These are phyloP conservation scores for Parathielavia hyrcaniae DNA, from an alignment of 495 filamentous ascomycete genomes.

Conservation along the genomic window DNA sequence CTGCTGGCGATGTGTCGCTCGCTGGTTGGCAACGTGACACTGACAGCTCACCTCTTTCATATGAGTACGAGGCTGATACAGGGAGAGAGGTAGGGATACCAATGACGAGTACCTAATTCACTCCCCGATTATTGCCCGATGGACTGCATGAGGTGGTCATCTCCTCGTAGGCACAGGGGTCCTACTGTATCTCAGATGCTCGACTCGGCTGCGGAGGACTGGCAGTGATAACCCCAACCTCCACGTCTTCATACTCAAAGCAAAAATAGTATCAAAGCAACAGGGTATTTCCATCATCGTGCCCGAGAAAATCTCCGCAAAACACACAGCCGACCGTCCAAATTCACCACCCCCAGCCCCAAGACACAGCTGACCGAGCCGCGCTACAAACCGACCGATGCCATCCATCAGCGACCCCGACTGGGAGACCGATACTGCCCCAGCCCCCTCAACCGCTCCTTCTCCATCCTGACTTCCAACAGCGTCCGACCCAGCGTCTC, in stretches of 20 bases:
- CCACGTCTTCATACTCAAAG: too few species aligned
- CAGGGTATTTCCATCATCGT: neutral
- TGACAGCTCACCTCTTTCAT: too few species aligned
- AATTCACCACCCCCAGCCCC: neutral
- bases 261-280: neutral
- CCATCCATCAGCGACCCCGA: neutral
- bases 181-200: too few species aligned
- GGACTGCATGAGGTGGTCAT: too few species aligned
- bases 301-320: neutral
- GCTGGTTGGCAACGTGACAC: neutral
- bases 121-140: neutral
- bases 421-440: neutral
- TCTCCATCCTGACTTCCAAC: slow-evolving; percentile 7
- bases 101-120: too few species aligned
- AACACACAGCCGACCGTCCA: neutral
- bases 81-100: too few species aligned
- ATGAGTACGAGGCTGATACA: neutral
- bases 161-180: too few species aligned
- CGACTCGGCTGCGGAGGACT: too few species aligned
- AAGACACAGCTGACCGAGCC: neutral
- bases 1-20: neutral
- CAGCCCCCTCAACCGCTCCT: neutral
- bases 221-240: too few species aligned
- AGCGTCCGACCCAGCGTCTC: slow-evolving; percentile 6
- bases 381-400: neutral